phyloP scores from a whole-genome alignment of 2,329 filamentous ascomycete species.

The Trichoderma breve region DNA sequence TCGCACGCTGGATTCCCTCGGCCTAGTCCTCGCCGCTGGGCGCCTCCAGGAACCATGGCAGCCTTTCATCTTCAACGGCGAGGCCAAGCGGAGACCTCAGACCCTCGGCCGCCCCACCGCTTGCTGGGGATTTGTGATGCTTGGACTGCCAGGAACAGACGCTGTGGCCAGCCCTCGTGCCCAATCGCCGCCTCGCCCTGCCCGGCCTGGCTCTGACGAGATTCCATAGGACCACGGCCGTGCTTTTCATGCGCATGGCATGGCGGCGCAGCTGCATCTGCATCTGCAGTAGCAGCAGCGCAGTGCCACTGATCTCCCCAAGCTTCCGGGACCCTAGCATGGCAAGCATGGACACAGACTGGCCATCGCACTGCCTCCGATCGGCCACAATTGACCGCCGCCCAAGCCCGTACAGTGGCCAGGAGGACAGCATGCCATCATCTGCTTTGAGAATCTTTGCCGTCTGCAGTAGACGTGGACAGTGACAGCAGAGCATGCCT shows the following conservation, averaged over 20 bases:
- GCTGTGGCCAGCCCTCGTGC: constrained; percentile 31
- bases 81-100: not conserved
- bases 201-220: constrained; percentile 23
- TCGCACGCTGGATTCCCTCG: not conserved
- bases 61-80: constrained; percentile 17
- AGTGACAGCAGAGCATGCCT: constrained; percentile 23
- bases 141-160: constrained; percentile 20
- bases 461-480: constrained; percentile 16
- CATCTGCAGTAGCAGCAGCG: constrained; percentile 15
- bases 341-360: not conserved
- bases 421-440: not conserved
- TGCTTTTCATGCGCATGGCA: constrained; percentile 40
- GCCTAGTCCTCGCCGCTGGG: constrained; percentile 9
- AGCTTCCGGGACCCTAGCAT: constrained; percentile 15
- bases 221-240: constrained; percentile 26
- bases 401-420: constrained; percentile 7
- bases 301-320: constrained; percentile 19
- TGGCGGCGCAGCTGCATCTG: constrained; percentile 42
- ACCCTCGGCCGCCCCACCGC: constrained; percentile 16
- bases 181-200: constrained; percentile 37
- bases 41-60: constrained; percentile 17
- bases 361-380: constrained; percentile 20
- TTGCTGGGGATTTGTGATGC: not conserved
- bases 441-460: not conserved
- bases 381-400: constrained; percentile 19